phyloP scores from a whole-genome alignment of 768 basidiomycete species.

The Mycena capillaripes region DNA sequence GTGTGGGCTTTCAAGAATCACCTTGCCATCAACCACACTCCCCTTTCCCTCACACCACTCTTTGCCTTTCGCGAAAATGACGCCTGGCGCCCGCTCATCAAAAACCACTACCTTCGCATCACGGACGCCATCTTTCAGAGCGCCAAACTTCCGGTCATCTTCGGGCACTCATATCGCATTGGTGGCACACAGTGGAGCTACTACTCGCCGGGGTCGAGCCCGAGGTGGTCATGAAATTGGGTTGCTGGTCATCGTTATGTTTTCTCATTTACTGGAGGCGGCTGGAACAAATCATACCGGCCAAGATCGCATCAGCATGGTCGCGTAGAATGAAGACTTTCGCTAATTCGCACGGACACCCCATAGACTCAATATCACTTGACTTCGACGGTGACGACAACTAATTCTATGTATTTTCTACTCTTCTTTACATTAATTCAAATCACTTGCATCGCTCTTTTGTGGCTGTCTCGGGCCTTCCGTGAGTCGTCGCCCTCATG shows the following conservation, averaged over 20 bases:
- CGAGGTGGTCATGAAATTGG: not conserved
- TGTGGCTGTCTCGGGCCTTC: no score
- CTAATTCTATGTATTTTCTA: no score
- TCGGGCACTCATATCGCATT: not conserved
- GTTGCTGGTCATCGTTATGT: not conserved
- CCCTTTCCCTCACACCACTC: not conserved
- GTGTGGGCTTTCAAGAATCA: not conserved
- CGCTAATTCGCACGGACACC: not conserved
- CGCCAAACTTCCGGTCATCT: not conserved
- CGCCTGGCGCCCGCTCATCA: not conserved
- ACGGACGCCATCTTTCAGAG: not conserved
- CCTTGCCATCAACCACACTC: not conserved
- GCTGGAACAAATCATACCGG: not conserved
- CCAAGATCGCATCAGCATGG: conserved; percentile 21
- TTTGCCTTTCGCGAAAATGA: not conserved
- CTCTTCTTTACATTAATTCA: no score
- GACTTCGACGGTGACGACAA: no score
- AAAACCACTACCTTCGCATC: not conserved
- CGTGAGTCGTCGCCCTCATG: no score
- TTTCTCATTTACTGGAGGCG: not conserved
- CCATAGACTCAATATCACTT: no score
- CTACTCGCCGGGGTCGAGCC: not conserved
- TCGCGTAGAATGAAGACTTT: not conserved
- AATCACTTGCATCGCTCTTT: no score
- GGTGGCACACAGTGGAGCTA: not conserved